Conservation (phyloP, 179 eudicot genomes). For the Vitellaria paradoxa region DNA sequence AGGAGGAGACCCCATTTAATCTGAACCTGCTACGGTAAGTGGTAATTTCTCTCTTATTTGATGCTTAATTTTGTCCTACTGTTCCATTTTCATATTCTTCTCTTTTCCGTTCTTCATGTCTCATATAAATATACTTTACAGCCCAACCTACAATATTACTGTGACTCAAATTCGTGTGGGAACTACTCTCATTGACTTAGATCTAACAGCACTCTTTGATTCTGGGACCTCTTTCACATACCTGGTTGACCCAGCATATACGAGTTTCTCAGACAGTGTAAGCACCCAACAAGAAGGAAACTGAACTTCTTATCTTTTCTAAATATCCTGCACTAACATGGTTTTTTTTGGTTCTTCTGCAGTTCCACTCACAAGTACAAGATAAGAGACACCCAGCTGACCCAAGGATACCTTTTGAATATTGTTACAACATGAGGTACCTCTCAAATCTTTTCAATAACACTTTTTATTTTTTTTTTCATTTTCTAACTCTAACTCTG, state of each 20-base stretch:
- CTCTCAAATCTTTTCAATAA: neutral
- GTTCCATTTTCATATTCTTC: neutral
- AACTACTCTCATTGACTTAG: conserved; percentile 39
- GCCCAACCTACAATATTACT: conserved; percentile 74
- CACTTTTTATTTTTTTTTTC: neutral
- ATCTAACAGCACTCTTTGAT: conserved; percentile 71
- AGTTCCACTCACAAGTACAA: conserved; percentile 59
- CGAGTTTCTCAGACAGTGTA: conserved; percentile 22
- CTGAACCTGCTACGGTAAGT: conserved; percentile 69
- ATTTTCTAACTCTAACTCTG: conserved; percentile 9
- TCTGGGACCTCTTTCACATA: conserved; percentile 94
- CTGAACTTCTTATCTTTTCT: neutral
- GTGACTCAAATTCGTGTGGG: conserved; percentile 62
- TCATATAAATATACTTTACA: conserved; percentile 27
- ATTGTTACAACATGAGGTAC: conserved; percentile 75
- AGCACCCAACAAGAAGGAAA: conserved; percentile 6
- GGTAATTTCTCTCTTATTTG: conserved; percentile 29
- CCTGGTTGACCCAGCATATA: conserved; percentile 63
- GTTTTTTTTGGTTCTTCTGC: conserved; percentile 6
- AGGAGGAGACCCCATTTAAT: conserved; percentile 68
- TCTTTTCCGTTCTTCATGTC: neutral
- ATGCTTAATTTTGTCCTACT: conserved; percentile 10
- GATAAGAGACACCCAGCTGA: conserved; percentile 56
- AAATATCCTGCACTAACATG: neutral
- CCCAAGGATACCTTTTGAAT: conserved; percentile 76